These are phyloP conservation scores for Penicillium pancosmium DNA, from an alignment of 495 filamentous ascomycete species.

Conservation along the genomic window DNA sequence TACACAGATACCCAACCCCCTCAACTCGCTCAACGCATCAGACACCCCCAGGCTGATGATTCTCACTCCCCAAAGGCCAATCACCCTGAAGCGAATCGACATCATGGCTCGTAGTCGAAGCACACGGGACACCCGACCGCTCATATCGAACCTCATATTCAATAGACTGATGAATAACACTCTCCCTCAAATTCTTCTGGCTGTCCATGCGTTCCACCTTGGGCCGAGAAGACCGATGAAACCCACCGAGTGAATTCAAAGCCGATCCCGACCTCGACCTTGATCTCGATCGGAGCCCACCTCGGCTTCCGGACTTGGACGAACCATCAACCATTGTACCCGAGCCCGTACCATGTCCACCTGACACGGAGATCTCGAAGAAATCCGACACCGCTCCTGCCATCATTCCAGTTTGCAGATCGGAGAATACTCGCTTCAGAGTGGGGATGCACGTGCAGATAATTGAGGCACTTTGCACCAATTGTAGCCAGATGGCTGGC, in stretches of 20 bases:
- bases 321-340: neutral
- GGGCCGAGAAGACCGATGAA: neutral
- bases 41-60: neutral
- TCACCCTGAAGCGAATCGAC: slow-evolving; percentile 5
- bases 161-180: slow-evolving; percentile 1
- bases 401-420: slow-evolving; percentile 26
- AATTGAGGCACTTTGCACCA: slow-evolving; percentile 17
- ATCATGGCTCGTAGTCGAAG: slow-evolving; percentile 4
- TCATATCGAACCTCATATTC: slow-evolving; percentile 11
- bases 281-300: slow-evolving; percentile 5
- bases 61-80: no score
- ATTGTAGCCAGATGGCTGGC: slow-evolving; percentile 21
- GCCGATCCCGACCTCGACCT: neutral
- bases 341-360: neutral
- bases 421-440: slow-evolving; percentile 16
- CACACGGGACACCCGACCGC: neutral
- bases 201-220: slow-evolving; percentile 2
- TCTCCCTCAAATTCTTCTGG: slow-evolving; percentile 1
- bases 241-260: neutral
- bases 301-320: neutral
- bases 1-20: no score
- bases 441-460: slow-evolving; percentile 23
- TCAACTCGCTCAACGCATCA: no score
- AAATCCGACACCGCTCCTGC: slow-evolving; percentile 15
- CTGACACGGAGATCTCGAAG: slow-evolving; percentile 19